Evolutionary conservation across 495 filamentous ascomycete genomes (phyloP), one percentile per base, ranked within the genome.

Genomic region (Hypoxylon fuscum): DNA sequence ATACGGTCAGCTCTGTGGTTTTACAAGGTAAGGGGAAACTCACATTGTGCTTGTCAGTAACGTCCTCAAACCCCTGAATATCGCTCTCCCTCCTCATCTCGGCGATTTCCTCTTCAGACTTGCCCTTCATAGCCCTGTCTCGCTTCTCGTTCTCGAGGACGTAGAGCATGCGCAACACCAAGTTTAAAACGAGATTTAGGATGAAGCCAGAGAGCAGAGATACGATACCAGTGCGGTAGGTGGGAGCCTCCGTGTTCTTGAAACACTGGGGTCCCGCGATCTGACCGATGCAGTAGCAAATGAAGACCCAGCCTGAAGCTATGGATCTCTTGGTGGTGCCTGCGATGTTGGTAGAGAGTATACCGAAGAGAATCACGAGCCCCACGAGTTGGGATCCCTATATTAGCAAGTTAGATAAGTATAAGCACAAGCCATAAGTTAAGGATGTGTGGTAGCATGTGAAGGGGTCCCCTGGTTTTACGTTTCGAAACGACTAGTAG

Each of bases 281-380:
- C 49, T 76, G 72, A 1, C 73, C 73, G 27, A 62, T 57, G 34
- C 62, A 68, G 58, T 69, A 74, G 50, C 72, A 64, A 49, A 70
- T 31, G 52, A 74, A 76, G 9, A 64, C 68, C 43, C 68, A 53
- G 40, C 66, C 73, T 17, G 66, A 66, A 15, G 62, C 64, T 10
- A 65, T 48, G 11, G 61, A 68, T 38, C 69, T 67, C 47, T 76
- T 76, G 1, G 73, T 73, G 51, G 66, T 73, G 23, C 69, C 69
- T n/a, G 68, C 66, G 29, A 73, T 62, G 32, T 70, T 73, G 44
- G 58, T 55, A 15, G 66, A 56, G 11, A 60, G 65, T 27, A 64
- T 40, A n/a, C 60, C 60, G 31, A 68, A 34, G 27, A 68, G 48
- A 27, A 68, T 40, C 55, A 68, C 40, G 32, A 68, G 59, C 10